Evolutionary conservation across 768 basidiomycete genomes (phyloP), one percentile per base, ranked within the genome.

Genomic region (Mycena vulgaris): DNA sequence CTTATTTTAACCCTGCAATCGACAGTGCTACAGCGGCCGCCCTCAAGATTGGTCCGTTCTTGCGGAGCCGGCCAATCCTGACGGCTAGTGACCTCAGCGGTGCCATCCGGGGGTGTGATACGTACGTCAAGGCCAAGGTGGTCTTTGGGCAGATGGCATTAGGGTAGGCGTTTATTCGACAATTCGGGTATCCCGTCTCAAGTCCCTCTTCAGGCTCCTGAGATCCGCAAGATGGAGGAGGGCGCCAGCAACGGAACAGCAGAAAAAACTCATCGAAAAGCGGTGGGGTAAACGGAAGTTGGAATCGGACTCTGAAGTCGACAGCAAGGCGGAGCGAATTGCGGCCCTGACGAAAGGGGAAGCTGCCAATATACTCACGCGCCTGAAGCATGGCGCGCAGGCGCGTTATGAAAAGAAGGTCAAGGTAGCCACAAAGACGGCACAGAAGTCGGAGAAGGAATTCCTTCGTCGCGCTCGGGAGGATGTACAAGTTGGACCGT

Each of bases 321-420:
- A 68, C 7, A 73, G 53, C 27, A 74, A 70, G 27, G 78, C 78
- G 11, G 75, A 82, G 33, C 81, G 78, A 49, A 77, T 89, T 6
- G 78, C 75, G 51, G 79, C 66, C 0, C 75, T 96, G 74, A 95
- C 89, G 1, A 95, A 94, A 78, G 95, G 95, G 3, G 86, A 93
- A 71, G 94, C 94, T 31, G 92, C 91, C 0, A 90, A 91, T 71
- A 90, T 95, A 51, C 92, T 96, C 69, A 90, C 90, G 27, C 90
- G 94, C 11, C 68, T 94, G 64, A 92, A 89, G 76, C 91, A 95
- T 75, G 95, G 94, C 28, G 92, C 92, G 37, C 84, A 88, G 83
- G 79, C 83, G 23, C 86, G 92, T 6, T 87, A 89, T 64, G 83
- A 89, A 64, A 89, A 89, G 77, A 89, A 86, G 73, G 55, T 80